phyloP scores from a whole-genome alignment of 106 monocot species.

The Ottelia alismoides region DNA sequence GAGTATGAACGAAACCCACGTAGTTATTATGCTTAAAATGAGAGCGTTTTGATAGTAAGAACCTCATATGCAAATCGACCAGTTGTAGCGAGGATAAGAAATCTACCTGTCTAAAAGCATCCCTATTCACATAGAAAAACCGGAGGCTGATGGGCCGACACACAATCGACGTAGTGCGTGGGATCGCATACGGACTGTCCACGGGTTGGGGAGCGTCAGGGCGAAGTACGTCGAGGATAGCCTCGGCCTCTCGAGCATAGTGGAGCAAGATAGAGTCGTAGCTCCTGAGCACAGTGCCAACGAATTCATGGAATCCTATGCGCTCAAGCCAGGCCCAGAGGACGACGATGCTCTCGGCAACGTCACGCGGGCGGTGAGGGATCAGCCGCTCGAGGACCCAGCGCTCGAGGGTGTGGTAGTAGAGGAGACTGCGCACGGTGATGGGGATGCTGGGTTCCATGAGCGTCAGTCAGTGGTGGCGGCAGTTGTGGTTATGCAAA shows the following conservation, averaged over 20 bases:
- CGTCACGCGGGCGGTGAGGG: neutral
- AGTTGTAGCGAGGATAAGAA: no score
- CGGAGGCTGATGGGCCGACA: constrained; percentile 15
- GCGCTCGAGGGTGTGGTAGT: constrained; percentile 41
- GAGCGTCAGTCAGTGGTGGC: no score
- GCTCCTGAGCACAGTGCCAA: neutral
- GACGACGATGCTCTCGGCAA: constrained; percentile 21
- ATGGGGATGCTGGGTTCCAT: neutral
- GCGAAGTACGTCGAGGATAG: constrained; percentile 28
- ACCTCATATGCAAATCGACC: no score
- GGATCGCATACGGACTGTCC: neutral
- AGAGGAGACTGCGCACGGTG: constrained; percentile 17
- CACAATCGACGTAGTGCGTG: constrained; percentile 7
- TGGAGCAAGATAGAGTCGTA: neutral
- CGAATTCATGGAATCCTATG: constrained; percentile 19
- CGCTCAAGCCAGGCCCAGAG: constrained; percentile 53
- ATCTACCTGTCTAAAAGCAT: no score
- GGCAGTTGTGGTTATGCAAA: no score
- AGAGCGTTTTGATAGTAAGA: no score
- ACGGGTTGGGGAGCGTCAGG: constrained; percentile 4
- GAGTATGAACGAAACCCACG: no score
- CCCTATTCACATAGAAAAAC: constrained; percentile 29
- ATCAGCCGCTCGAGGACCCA: constrained; percentile 18
- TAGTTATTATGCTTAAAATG: no score
- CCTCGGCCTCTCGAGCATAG: constrained; percentile 24